Evolutionary conservation across 495 filamentous ascomycete species (phyloP).

Genomic region (Paragyromitra xinjiangensis): DNA sequence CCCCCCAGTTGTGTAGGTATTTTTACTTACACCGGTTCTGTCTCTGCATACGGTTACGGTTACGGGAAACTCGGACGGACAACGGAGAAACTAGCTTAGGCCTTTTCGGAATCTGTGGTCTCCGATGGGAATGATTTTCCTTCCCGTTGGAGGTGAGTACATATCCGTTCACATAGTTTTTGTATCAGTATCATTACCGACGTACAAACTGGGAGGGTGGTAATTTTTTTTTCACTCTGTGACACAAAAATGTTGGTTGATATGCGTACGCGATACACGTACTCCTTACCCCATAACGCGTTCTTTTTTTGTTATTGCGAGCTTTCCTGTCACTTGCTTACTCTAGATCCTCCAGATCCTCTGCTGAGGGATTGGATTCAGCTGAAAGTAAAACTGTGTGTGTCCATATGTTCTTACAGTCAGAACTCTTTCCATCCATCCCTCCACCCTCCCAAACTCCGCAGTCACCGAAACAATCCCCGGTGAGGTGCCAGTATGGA

Average conservation of each 20-base stretch:
- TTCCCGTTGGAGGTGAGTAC: conserved; percentile 40
- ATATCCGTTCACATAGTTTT: conserved; percentile 14
- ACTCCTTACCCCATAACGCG: conserved; percentile 42
- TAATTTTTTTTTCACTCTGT: conserved; percentile 15
- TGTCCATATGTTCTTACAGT: conserved; percentile 9
- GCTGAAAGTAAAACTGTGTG: conserved; percentile 7
- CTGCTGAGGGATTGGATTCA: conserved; percentile 10
- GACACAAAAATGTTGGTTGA: conserved; percentile 11
- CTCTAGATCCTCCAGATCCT: background rate
- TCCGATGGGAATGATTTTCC: conserved; percentile 41
- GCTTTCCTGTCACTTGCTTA: conserved; percentile 5
- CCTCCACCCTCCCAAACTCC: background rate
- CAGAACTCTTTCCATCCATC: conserved; percentile 20
- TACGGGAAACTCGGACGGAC: conserved; percentile 10
- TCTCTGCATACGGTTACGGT: conserved; percentile 37
- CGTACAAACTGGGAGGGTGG: conserved; percentile 1
- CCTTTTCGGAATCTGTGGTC: conserved; percentile 46
- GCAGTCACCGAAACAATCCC: conserved; percentile 6
- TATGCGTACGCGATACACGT: conserved; percentile 42
- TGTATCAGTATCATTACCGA: conserved; percentile 27
- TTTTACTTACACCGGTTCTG: conserved; percentile 36
- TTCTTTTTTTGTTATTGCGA: conserved; percentile 16
- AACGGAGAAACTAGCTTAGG: conserved; percentile 41
- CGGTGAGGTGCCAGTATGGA: conserved; percentile 6
- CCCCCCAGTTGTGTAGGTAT: background rate